Evolutionary conservation across 208 protist species (phyloP), one percentile per base, ranked within the genome.

Genomic region (Trypanosoma caninum): DNA sequence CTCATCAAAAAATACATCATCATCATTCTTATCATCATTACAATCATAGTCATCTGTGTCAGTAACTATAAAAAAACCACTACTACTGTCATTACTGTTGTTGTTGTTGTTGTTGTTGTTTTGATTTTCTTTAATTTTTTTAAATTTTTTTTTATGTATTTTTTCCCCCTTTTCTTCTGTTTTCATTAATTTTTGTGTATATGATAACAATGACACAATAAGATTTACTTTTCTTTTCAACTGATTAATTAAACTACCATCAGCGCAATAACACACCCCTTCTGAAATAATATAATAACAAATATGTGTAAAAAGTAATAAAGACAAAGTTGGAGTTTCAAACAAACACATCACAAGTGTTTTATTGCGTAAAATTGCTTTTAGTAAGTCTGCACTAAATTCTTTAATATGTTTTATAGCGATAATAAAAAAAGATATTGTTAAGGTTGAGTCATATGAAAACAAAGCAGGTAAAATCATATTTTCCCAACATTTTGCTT

Each of bases 331-430:
- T 1, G n/a, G 14, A 0, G 44, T 27, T 30, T 52, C 65, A 37
- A 87, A 69, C 9, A 85, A 18, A 33, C 65, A 40, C 1, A 48
- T 35, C 18, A 90, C 48, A 30, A 90, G 84, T 9, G 67, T 55
- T 23, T 75, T 69, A 70, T 87, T 90, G 57, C 77, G 80, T 22
- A 78, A 63, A 25, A 87, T 69, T 0, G 65, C 56, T 57, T 68
- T 74, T 10, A 72, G 69, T 22, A 45, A 48, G 0, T 44, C 31
- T 1, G 22, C 25, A 33, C 55, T 50, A 4, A 90, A 1, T 14
- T 33, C 53, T 8, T 44, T 27, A 22, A 76, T 62, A 2, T 28
- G 16, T 3, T 64, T 25, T 7, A 87, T 48, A 0, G 85, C 54
- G 1, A 9, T n/a, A 1, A 59, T 47, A 67, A 85, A 77, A 58